Evolutionary conservation across 75 land plant genomes (phyloP), one percentile per base, ranked within the genome.

Genomic region (Pseudotsuga menziesii): DNA sequence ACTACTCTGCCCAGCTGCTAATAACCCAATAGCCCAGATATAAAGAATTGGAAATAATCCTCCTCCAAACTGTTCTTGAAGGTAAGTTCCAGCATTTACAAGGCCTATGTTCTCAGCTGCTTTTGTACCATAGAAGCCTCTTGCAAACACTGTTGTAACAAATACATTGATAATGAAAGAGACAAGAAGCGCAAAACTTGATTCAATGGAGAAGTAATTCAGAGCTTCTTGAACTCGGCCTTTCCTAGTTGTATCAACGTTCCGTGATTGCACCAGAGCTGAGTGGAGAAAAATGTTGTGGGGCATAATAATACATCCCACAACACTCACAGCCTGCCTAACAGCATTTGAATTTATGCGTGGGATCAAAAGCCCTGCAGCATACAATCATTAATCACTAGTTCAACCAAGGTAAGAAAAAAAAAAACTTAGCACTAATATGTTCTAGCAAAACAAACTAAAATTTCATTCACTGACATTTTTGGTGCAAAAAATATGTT

Each of bases 1-100:
- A 87, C 93, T 92, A 77, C 99, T 96, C 79, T 96, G 99, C 4
- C 99, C 99, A 74, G 98, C 94, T 35, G 95, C 95, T 35, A 96
- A 77, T 54, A 96, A 80, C 29, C 98, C 98, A 73, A 91, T 88
- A 26, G 82, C 99, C 98, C 98, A 95, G 7, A 95, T 95, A 66
- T 95, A 95, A 17, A 90, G 78, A 80, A 95, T 92, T 22, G 97
- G 99, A 60, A 94, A 83, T 72, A 79, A 35, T 5, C 89, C 88
- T 39, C 92, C 90, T 17, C 99, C 99, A 82, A 83, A 96, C 83
- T 88, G 82, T 64, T 87, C 82, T 80, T 96, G 88, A 72, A 96
- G 91, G 75, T 86, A 89, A 75, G 88, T 87, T 29, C 95, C 99
- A 27, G 98, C 99, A 85, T 95, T 95, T 32, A 75, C 85, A 71